Conservation (phyloP, 2,329 filamentous ascomycete genomes). For the Sporothrix dimorphospora region DNA sequence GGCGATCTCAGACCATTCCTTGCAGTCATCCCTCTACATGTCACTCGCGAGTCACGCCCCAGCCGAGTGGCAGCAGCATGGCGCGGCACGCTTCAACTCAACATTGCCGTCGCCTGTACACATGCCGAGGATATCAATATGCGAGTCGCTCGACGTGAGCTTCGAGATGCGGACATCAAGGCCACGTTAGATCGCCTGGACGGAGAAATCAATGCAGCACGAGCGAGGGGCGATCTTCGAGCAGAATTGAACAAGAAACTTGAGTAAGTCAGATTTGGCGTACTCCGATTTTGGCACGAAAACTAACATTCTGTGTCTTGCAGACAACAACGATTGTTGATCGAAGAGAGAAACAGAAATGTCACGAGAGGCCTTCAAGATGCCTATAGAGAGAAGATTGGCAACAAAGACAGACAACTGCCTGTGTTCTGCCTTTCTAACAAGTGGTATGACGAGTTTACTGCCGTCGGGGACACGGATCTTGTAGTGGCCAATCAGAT, state of each 20-base stretch:
- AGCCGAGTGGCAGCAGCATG: neutral
- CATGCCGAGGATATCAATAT: neutral
- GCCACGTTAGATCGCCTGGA: too few species aligned
- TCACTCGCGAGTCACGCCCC: neutral
- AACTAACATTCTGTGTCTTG: neutral
- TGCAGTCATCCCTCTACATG: neutral
- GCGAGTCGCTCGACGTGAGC: neutral
- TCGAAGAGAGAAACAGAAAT: neutral
- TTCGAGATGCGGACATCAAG: neutral
- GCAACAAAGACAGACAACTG: neutral
- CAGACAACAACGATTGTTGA: neutral
- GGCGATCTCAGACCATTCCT: neutral
- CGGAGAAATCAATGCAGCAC: too few species aligned
- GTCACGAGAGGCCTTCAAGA: neutral
- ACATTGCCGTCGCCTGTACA: neutral
- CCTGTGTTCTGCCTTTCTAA: neutral
- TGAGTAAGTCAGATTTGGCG: neutral
- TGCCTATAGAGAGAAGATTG: neutral
- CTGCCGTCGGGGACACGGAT: neutral
- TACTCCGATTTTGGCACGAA: too few species aligned
- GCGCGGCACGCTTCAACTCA: neutral
- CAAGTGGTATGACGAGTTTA: neutral
- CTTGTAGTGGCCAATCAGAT: neutral
- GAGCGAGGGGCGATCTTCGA: neutral
- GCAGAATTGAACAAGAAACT: neutral